These are phyloP conservation scores for Ananas comosus DNA, from an alignment of 176 grass and related monocot genomes.

Conservation along the genomic window DNA sequence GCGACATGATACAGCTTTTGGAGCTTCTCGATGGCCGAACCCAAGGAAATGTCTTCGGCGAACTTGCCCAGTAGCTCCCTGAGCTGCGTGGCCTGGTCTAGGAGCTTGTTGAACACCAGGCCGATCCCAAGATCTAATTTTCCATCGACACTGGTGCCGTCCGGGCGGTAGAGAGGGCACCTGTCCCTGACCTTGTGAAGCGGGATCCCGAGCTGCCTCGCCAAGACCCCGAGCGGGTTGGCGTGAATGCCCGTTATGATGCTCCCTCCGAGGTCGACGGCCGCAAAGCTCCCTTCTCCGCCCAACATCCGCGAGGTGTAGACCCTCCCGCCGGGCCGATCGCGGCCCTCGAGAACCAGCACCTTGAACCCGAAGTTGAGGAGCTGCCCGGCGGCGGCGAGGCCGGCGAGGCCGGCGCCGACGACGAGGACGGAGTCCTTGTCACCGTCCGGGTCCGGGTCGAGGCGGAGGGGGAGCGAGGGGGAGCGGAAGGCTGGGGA, in stretches of 20 bases:
- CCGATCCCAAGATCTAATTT: constrained; percentile 46
- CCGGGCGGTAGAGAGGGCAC: constrained; percentile 66
- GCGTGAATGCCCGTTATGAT: constrained; percentile 93
- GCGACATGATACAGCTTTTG: constrained; percentile 62
- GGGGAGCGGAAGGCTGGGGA: constrained; percentile 48
- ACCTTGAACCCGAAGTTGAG: constrained; percentile 65
- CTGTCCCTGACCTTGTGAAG: constrained; percentile 81
- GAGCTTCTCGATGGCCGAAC: constrained; percentile 58
- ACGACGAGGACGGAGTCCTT: constrained; percentile 49
- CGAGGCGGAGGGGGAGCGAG: constrained; percentile 15
- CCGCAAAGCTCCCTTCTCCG: constrained; percentile 18
- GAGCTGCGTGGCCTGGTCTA: constrained; percentile 52
- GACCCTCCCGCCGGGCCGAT: constrained; percentile 75
- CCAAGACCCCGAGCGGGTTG: constrained; percentile 81
- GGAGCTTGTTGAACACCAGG: constrained; percentile 73
- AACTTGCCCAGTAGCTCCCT: constrained; percentile 50
- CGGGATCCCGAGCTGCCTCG: constrained; percentile 68
- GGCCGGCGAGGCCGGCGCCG: constrained; percentile 68
- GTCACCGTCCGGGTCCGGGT: background rate
- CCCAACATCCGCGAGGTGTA: constrained; percentile 44
- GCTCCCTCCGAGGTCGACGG: constrained; percentile 76
- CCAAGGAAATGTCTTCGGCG: constrained; percentile 60
- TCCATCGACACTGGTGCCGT: constrained; percentile 41
- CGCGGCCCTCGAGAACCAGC: constrained; percentile 62
- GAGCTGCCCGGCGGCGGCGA: constrained; percentile 72